Conservation (phyloP, 176 grass and related monocot genomes). For the Oropetium thomaeum region DNA sequence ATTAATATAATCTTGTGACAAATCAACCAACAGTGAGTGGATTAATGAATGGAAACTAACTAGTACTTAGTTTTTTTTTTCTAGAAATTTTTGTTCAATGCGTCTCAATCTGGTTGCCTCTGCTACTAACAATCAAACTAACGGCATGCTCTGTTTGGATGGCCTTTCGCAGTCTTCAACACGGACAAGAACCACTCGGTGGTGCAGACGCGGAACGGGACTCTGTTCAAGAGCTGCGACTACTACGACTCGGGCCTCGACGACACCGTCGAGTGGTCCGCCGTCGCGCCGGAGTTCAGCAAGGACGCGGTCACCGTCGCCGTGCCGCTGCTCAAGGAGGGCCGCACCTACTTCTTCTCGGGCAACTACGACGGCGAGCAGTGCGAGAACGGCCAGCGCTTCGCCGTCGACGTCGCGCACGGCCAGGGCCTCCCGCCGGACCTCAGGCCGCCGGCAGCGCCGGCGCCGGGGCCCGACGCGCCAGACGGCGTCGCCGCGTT, state of each 20-base stretch:
- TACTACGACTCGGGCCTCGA: constrained; percentile 60
- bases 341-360: constrained; percentile 77
- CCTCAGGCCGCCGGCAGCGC: constrained; percentile 44
- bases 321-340: constrained; percentile 82
- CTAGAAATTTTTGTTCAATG: too few relatives aligned
- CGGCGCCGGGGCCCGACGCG: constrained; percentile 39
- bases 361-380: constrained; percentile 90
- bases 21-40: background rate
- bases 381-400: constrained; percentile 78
- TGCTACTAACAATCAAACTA: too few relatives aligned
- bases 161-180: constrained; percentile 73
- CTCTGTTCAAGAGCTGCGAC: constrained; percentile 79
- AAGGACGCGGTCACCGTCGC: constrained; percentile 58
- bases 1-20: background rate
- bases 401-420: constrained; percentile 63
- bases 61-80: background rate
- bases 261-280: constrained; percentile 82
- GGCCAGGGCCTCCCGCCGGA: constrained; percentile 83
- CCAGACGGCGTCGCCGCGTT: constrained; percentile 10
- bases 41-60: background rate
- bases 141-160: background rate
- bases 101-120: background rate
- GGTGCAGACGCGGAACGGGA: constrained; percentile 81
- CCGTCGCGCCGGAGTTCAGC: constrained; percentile 78
- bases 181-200: constrained; percentile 98